phyloP scores from a whole-genome alignment of 192 early-diverging fungal species.

The Podila minutissima region DNA sequence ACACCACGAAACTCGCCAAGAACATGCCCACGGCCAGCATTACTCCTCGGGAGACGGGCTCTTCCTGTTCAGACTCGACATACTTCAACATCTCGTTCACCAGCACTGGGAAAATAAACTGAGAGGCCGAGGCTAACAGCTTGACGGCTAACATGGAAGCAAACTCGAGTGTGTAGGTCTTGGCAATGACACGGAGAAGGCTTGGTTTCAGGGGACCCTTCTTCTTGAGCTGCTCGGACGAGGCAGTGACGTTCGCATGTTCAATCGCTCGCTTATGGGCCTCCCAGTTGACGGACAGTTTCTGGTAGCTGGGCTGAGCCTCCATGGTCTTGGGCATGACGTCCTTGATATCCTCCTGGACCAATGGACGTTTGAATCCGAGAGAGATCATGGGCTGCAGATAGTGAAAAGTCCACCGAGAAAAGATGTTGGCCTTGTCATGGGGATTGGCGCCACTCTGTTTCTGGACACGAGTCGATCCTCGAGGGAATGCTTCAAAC shows the following conservation, averaged over 20 bases:
- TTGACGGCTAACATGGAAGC: not conserved
- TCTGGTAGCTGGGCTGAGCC: conserved; percentile 2
- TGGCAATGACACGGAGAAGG: conserved; percentile 14
- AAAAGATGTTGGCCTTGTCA: conserved; percentile 45
- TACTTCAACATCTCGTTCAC: conserved; percentile 21
- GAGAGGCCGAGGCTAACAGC: not conserved
- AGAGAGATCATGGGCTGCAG: conserved; percentile 14
- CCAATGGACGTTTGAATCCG: conserved; percentile 10
- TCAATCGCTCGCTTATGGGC: not conserved
- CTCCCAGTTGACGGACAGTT: conserved; percentile 13
- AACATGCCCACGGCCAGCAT: conserved; percentile 23
- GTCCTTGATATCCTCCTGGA: conserved; percentile 11
- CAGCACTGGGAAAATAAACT: conserved; percentile 17
- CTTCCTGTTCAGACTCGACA: conserved; percentile 13
- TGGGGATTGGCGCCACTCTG: conserved; percentile 19
- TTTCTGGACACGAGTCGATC: conserved; percentile 8
- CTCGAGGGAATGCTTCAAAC: conserved; percentile 25
- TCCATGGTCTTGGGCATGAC: conserved; percentile 4
- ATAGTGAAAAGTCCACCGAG: conserved; percentile 27
- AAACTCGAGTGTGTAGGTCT: conserved; percentile 2
- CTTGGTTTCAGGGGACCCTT: not conserved
- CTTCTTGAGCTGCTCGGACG: not conserved
- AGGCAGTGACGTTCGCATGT: not conserved
- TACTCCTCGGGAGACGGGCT: conserved; percentile 1
- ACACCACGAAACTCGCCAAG: not conserved